Base-by-base conservation (phyloP, 805 yeast genomes). In the Phaffomyces antillensis region DNA sequence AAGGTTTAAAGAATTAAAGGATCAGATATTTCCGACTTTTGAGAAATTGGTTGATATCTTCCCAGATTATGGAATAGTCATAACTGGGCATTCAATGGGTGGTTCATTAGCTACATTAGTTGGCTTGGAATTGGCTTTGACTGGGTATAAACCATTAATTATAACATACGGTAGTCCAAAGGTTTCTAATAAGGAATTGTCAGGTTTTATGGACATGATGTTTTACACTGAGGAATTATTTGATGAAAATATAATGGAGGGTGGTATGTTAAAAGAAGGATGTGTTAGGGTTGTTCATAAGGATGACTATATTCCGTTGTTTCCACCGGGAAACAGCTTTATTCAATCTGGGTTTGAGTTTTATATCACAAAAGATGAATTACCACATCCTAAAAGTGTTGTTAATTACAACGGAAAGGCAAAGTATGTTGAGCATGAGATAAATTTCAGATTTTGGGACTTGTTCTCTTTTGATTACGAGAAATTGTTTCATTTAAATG, bases 81-180 rank as follows among this genome's bases (percentile, higher is more conserved):
- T 81, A 2, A 66, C 80, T 0, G 95, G 95, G 0, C 95, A 86
- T 61, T 86, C 95, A 0, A 62, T 85, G 45, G 89, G 89, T 3
- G 95, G 82, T 0, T 87, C 91, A 0, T 55, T 83, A 32, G 82
- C 90, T 2, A 62, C 71, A 3, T 65, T 86, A 40, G 67, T 76
- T 10, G 91, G 84, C 0, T 67, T 79, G 18, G 93, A 85, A 54
- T 65, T 81, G 36, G 66, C 74, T 40, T 52, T 79, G 15, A 49
- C 76, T 60, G 87, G 84, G 0, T 65, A 65, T 46, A 59, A 72
- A n/a, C 82, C 84, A 0, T 59, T 74, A 37, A 74, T 84, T 1
- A 61, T 83, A 20, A 70, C 85, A 0, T 79, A 68, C 63, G 95
- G 83, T 1, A 72, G 77, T n/a, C 91, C 93, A 0, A 79, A 76